Conservation (phyloP, 371 early-diverging fungal species). For the Mucor saturninus region DNA sequence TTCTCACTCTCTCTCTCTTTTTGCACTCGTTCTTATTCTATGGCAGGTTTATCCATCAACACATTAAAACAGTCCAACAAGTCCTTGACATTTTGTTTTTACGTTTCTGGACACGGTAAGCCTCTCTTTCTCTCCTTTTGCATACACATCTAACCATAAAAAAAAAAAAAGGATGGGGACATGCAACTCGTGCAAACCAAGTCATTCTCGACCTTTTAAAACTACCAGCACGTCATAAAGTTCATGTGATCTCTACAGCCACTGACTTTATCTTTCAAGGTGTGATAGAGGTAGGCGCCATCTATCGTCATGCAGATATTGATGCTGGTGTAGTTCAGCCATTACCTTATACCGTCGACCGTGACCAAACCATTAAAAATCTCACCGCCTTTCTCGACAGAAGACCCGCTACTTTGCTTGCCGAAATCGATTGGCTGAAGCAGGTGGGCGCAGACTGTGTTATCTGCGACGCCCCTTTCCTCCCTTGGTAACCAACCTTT, state of each 20-base stretch:
- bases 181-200: constrained; percentile 71
- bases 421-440: constrained; percentile 61
- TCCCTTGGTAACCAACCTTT: constrained; percentile 62
- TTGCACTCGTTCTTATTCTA: constrained; percentile 5
- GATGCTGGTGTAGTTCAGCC: constrained; percentile 77
- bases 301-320: constrained; percentile 63
- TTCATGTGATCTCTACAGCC: constrained; percentile 70
- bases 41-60: constrained; percentile 37
- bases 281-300: constrained; percentile 59
- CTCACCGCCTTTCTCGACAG: constrained; percentile 52
- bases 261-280: constrained; percentile 70
- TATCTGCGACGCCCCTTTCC: constrained; percentile 72
- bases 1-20: not conserved
- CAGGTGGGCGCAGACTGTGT: constrained; percentile 66
- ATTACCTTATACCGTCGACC: constrained; percentile 74
- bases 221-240: constrained; percentile 59
- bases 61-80: constrained; percentile 16
- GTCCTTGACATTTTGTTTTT: constrained; percentile 63
- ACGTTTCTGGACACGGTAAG: constrained; percentile 74
- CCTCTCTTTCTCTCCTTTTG: not conserved
- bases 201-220: constrained; percentile 63
- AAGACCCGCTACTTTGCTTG: constrained; percentile 49
- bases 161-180: constrained; percentile 64
- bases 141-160: not conserved
- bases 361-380: constrained; percentile 57